phyloP scores from a whole-genome alignment of 441 rosid species.

The Jatropha multifida region DNA sequence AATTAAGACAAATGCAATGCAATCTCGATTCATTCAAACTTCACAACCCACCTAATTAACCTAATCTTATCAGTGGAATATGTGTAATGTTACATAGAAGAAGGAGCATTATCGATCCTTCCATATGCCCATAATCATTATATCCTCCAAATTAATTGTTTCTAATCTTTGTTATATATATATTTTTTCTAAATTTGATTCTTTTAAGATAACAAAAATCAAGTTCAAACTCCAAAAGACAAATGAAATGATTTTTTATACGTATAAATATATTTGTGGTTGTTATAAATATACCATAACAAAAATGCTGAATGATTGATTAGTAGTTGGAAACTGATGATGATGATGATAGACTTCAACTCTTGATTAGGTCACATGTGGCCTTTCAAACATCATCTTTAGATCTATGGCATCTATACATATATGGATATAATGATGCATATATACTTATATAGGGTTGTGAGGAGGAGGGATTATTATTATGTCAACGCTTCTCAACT shows the following conservation, averaged over 20 bases:
- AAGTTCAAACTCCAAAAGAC: not conserved
- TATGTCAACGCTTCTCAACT: slow-evolving; percentile 19
- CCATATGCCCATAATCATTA: slow-evolving; percentile 15
- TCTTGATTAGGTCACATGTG: slow-evolving; percentile 17
- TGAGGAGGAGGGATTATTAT: slow-evolving; percentile 13
- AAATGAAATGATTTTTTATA: slow-evolving; percentile 17
- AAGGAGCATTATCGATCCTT: not conserved
- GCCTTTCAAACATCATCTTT: not conserved
- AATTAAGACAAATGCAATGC: slow-evolving; percentile 14
- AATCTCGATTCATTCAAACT: slow-evolving; percentile 8
- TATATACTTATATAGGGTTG: not conserved
- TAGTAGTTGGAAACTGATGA: slow-evolving; percentile 1
- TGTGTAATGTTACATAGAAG: not conserved
- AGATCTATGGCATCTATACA: not conserved
- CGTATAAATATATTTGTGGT: not conserved
- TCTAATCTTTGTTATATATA: not conserved
- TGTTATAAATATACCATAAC: not conserved
- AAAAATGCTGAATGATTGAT: slow-evolving; percentile 33
- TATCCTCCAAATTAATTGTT: not conserved
- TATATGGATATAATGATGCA: slow-evolving; percentile 1
- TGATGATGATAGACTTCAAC: not conserved
- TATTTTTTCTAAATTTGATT: not conserved
- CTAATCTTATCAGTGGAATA: slow-evolving; percentile 27
- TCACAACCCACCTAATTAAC: slow-evolving; percentile 26
- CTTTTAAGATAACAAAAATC: not conserved